Conservation (phyloP, 2,329 filamentous ascomycete species). For the Berkeleyomyces basicola region DNA sequence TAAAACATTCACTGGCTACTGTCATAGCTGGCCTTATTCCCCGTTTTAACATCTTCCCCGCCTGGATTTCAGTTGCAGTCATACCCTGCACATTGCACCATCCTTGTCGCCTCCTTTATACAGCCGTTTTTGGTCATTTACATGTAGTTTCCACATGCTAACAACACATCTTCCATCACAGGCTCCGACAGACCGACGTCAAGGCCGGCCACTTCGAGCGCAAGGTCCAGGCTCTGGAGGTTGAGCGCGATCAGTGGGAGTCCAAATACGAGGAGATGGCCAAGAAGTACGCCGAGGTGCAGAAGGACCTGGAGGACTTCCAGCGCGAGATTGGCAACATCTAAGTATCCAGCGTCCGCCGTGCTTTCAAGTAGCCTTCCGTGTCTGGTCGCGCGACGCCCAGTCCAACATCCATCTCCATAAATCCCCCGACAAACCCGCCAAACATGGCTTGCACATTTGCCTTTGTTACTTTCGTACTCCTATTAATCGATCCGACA, state of each 20-base stretch:
- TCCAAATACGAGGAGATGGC: constrained; percentile 94
- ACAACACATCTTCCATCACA: constrained; percentile 23
- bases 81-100: not conserved
- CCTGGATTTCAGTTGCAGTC: not conserved
- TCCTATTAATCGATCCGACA: not conserved
- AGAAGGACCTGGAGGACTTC: constrained; percentile 87
- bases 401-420: not conserved
- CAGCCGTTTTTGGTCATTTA: not conserved
- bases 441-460: not conserved
- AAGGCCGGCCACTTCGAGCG: constrained; percentile 99
- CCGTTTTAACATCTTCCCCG: not conserved
- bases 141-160: not conserved
- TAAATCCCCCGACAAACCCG: not conserved
- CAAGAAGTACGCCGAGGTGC: constrained; percentile 66
- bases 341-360: constrained; percentile 31
- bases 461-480: not conserved
- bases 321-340: constrained; percentile 87
- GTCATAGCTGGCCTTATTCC: not conserved
- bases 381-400: not conserved
- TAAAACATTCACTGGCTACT: not conserved
- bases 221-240: constrained; percentile 93
- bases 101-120: not conserved
- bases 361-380: not conserved
- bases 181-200: constrained; percentile 96
- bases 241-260: constrained; percentile 87